These are phyloP conservation scores for Theobroma grandiflorum DNA, from an alignment of 441 rosid species.

Conservation along the genomic window DNA sequence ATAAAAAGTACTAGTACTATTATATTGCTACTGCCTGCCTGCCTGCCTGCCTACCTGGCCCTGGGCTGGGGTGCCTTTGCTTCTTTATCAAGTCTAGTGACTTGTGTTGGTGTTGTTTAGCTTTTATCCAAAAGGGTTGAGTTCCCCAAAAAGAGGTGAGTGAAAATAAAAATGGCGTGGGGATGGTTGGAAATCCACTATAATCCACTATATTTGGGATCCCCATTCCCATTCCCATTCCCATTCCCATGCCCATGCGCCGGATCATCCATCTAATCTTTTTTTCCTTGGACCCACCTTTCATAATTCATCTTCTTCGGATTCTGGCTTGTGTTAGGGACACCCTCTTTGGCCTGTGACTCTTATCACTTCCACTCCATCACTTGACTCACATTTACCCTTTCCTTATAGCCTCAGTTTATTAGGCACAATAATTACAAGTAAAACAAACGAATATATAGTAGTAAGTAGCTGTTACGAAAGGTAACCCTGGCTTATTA, in stretches of 20 bases:
- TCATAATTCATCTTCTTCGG: not conserved
- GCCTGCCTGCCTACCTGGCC: not conserved
- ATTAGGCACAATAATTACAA: too few species aligned
- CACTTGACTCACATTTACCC: not conserved
- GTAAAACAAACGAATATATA: too few species aligned
- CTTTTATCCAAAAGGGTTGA: not conserved
- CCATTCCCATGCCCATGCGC: too few species aligned
- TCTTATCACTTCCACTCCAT: not conserved
- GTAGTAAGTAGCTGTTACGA: too few species aligned
- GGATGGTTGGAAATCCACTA: not conserved
- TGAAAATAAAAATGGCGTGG: not conserved
- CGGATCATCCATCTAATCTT: not conserved
- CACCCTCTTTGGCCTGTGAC: not conserved
- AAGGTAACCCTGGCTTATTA: too few species aligned
- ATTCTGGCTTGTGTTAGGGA: not conserved
- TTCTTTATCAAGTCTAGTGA: slow-evolving; percentile 31
- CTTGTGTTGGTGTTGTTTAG: not conserved
- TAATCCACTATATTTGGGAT: not conserved
- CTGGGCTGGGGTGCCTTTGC: slow-evolving; percentile 24
- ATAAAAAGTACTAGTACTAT: too few species aligned
- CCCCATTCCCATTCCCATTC: too few species aligned
- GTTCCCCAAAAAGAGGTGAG: slow-evolving; percentile 24
- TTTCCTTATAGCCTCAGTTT: not conserved
- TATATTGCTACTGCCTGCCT: not conserved
- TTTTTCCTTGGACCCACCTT: not conserved